These are phyloP conservation scores for Venturia pyrina DNA, from an alignment of 2,329 filamentous ascomycete genomes.

Conservation along the genomic window DNA sequence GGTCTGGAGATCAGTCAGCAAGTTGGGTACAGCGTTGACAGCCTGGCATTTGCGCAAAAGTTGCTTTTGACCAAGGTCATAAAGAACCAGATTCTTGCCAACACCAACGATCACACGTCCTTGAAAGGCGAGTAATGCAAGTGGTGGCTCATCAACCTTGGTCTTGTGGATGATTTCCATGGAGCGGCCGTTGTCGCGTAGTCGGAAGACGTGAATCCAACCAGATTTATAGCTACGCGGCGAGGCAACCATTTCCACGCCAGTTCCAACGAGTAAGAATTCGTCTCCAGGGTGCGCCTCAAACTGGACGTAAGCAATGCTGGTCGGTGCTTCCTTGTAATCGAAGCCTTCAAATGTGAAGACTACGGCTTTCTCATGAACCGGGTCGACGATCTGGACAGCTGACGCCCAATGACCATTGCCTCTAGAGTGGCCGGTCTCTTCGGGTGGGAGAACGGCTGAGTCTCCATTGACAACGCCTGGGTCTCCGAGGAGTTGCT, in stretches of 20 bases:
- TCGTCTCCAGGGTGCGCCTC: conserved; percentile 78
- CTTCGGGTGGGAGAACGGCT: conserved; percentile 56
- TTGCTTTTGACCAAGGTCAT: conserved; percentile 87
- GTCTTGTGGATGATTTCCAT: conserved; percentile 97
- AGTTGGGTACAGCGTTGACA: conserved; percentile 58
- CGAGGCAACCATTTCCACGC: conserved; percentile 74
- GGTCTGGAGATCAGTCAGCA: conserved; percentile 82
- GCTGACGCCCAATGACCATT: conserved; percentile 90
- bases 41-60: conserved; percentile 86
- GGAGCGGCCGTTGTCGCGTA: conserved; percentile 75
- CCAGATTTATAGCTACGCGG: conserved; percentile 68
- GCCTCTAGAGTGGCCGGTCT: conserved; percentile 82
- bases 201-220: conserved; percentile 85
- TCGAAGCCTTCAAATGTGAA: conserved; percentile 71
- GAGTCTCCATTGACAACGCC: conserved; percentile 61
- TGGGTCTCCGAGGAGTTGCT: conserved; percentile 64
- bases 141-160: conserved; percentile 76
- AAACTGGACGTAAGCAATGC: conserved; percentile 75
- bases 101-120: conserved; percentile 80
- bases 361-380: conserved; percentile 53
- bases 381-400: conserved; percentile 81
- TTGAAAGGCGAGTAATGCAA: conserved; percentile 87
- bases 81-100: conserved; percentile 71
- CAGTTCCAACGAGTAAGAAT: conserved; percentile 90
- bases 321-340: conserved; percentile 86